Percentiles rank a stretch among this genome's conserved stretches.
Conservation (phyloP, 257 asterid genomes). For the Craterostigma plantagineum region DNA sequence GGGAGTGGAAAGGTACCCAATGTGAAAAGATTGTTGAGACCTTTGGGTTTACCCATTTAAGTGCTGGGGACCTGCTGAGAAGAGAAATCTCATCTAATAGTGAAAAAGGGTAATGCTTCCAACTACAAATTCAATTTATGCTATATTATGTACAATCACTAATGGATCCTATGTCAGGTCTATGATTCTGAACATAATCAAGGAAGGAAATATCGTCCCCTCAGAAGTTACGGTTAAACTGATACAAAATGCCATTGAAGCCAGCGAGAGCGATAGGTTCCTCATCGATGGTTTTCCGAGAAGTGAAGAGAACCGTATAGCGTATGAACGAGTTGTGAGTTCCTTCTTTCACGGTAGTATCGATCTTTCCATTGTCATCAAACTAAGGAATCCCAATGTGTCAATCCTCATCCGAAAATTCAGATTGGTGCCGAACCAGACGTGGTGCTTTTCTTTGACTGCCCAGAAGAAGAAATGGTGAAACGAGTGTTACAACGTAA, state of each 20-base stretch:
- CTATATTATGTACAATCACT: neutral
- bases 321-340: conserved; percentile 73
- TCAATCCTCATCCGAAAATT: conserved; percentile 9
- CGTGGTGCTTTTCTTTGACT: conserved; percentile 79
- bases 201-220: conserved; percentile 84
- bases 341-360: conserved; percentile 11
- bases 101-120: conserved; percentile 44
- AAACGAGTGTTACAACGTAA: conserved; percentile 75
- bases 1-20: conserved; percentile 99
- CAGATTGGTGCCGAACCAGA: conserved; percentile 86
- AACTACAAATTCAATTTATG: conserved; percentile 10
- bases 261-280: conserved; percentile 33
- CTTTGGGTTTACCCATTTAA: conserved; percentile 78
- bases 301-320: conserved; percentile 77
- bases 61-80: conserved; percentile 95
- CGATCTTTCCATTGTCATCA: too few relatives aligned
- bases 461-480: conserved; percentile 89
- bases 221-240: conserved; percentile 83
- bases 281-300: conserved; percentile 97
- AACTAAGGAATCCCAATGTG: too few relatives aligned
- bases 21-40: conserved; percentile 55
- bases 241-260: conserved; percentile 53
- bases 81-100: conserved; percentile 49
- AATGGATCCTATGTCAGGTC: conserved; percentile 30
- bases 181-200: conserved; percentile 62